Conservation (phyloP, 345 rosid genomes). For the Streptanthus diversifolius region DNA sequence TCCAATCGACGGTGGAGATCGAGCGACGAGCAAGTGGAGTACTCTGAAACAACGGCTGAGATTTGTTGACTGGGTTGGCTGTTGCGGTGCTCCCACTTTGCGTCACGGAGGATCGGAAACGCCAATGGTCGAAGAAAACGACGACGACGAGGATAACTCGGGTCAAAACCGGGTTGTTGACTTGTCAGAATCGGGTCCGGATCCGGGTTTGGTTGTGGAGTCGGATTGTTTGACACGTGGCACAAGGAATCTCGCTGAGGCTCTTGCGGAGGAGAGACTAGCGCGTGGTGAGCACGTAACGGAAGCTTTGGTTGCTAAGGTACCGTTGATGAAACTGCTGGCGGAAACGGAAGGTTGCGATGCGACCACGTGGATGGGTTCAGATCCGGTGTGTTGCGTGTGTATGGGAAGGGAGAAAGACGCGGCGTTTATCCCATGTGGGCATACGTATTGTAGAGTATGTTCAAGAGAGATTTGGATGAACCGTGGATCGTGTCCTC, state of each 20-base stretch:
- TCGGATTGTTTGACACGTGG: slow-evolving; percentile 28
- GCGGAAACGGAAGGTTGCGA: slow-evolving; percentile 29
- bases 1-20: slow-evolving; percentile 40
- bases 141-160: slow-evolving; percentile 11
- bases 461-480: slow-evolving; percentile 73
- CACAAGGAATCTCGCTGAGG: slow-evolving; percentile 69
- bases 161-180: slow-evolving; percentile 21
- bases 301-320: slow-evolving; percentile 16
- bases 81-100: slow-evolving; percentile 59
- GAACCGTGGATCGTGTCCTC: slow-evolving; percentile 63
- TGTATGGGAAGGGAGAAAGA: slow-evolving; percentile 93
- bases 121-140: slow-evolving; percentile 19
- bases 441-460: slow-evolving; percentile 72
- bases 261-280: slow-evolving; percentile 75
- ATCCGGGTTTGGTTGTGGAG: slow-evolving; percentile 1
- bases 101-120: slow-evolving; percentile 35
- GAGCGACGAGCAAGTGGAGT: slow-evolving; percentile 47
- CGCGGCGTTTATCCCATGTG: slow-evolving; percentile 94
- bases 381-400: slow-evolving; percentile 73
- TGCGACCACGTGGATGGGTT: slow-evolving; percentile 27
- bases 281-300: slow-evolving; percentile 32
- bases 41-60: slow-evolving; percentile 59
- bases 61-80: slow-evolving; percentile 51
- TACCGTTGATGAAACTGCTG: slow-evolving; percentile 65
- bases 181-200: background rate